Evolutionary conservation across 805 yeast species (phyloP).

Genomic region (Cyberlindnera euphorbiiphila): DNA sequence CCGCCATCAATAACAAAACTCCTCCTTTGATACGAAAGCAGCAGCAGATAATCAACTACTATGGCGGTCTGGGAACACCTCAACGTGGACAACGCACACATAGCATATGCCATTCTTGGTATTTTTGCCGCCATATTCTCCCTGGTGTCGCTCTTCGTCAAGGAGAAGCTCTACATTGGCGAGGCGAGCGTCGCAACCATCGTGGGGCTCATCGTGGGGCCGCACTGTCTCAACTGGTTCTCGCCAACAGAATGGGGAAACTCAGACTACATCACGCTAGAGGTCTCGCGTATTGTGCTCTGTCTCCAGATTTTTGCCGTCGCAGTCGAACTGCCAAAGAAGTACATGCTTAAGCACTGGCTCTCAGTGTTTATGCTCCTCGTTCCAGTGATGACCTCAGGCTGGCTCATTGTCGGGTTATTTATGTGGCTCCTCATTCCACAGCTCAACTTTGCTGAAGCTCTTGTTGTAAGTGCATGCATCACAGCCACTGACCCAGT

Average conservation of each 20-base stretch:
- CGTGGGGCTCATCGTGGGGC: constrained; percentile 83
- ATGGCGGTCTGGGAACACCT: constrained; percentile 20
- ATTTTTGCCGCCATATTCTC: constrained; percentile 79
- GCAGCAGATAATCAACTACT: background rate
- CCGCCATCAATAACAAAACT: background rate
- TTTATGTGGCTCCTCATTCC: constrained; percentile 79
- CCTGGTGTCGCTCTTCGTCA: constrained; percentile 72
- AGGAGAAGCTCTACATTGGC: constrained; percentile 81
- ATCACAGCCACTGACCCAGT: constrained; percentile 96
- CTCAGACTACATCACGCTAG: constrained; percentile 75
- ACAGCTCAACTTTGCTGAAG: constrained; percentile 63
- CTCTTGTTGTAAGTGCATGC: constrained; percentile 77
- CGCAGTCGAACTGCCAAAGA: constrained; percentile 88
- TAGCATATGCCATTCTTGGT: constrained; percentile 82
- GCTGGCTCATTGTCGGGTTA: constrained; percentile 81
- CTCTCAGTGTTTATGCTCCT: constrained; percentile 66
- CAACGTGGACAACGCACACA: constrained; percentile 52
- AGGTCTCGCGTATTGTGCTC: constrained; percentile 75
- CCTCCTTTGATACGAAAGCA: background rate
- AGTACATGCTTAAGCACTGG: constrained; percentile 85
- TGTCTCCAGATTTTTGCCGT: constrained; percentile 91
- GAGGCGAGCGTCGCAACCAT: constrained; percentile 88
- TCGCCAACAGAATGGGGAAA: constrained; percentile 84
- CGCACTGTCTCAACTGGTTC: constrained; percentile 81
- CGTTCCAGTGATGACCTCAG: constrained; percentile 84